Evolutionary conservation across 1,139 yeast species (phyloP), one percentile per base, ranked within the genome.

Genomic region (Scheffersomyces segobiensis): DNA sequence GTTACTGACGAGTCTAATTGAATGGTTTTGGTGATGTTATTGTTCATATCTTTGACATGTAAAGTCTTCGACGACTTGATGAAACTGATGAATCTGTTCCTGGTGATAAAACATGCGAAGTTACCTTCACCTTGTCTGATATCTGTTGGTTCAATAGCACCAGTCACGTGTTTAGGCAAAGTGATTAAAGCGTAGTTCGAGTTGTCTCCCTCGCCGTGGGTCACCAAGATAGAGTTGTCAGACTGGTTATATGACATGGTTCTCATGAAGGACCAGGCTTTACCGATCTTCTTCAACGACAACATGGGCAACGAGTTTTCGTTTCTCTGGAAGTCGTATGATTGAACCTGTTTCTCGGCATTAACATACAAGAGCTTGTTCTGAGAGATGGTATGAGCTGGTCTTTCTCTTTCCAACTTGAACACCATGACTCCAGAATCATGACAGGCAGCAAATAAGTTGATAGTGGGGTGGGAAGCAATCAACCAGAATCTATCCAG

Each of bases 381-480:
- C 71, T 90, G 96, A 77, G 86, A 86, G 50, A 88, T 73, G 3
- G 93, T 79, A 67, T 85, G 85, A 21, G 98, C 97, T 22, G 99
- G 99, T 73, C 99, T 87, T 81, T 96, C 99, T 71, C 99, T 89
- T 73, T 93, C 98, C 62, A 96, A 83, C 77, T 96, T 96, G 84
- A 96, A 96, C 57, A 96, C 97, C 97, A 95, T 93, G 42, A 93
- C 97, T 71, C 99, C 99, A 17, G 93, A 84, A 75, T 96, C 99
- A 75, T 95, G 98, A 69, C 97, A 96, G 49, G 98, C 91, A 55
- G 98, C 99, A 78, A 95, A 93, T 69, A 95, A 82, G 73, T 95
- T 95, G 74, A 93, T 89, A 55, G 83, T 80, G 59, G 98, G 98
- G 73, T 96, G 99, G 53, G 93, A 84, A 21, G 93, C 88, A 65